Base-by-base conservation (phyloP, 306 rosid genomes). In the Cicer chorassanicum region DNA sequence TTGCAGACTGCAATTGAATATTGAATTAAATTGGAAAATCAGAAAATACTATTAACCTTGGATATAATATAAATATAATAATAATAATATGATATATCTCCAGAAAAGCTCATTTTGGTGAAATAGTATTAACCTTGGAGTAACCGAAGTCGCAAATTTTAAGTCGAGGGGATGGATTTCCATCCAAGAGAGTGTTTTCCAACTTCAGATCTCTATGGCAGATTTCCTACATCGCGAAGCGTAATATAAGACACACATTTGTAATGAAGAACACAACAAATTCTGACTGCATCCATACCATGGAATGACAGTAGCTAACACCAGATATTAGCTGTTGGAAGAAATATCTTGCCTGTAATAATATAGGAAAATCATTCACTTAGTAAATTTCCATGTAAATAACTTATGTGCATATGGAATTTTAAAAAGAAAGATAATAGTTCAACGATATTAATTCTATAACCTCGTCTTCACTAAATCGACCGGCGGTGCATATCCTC, bases 401-500 rank as follows among this genome's bases (percentile, higher is more conserved):
- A 67, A 65, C 19, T 53, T 53, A 53, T 24, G 1, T 66, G 11
- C 13, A 65, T 65, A 36, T 4, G 0, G 36, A 72, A 24, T 24
- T 24, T 51, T 36, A 46, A 21, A 66, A 48, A 9, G 24, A 36
- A 53, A 68, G 61, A 69, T 8, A 38, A 16, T 14, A 44, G 41
- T 19, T 65, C 75, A 65, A 66, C 5, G 43, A 61, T 63, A 11
- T 46, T n/a, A 56, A 70, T 73, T 77, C 50, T 55, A 57, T 63
- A 42, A 95, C 99, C 96, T 95, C 99, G 18, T 95, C 99, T 87
- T 95, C 99, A 7, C 98, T 95, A 81, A 95, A 95, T 78, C 99
- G 86, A 65, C 99, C 99, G 19, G 99, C 99, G 11, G 79, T 89
- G 88, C 99, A 94, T 76, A 95, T 95, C 86, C 93, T 86, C 73